These are phyloP conservation scores for Falciphora oryzae DNA, from an alignment of 2,329 filamentous ascomycete genomes.

Conservation along the genomic window DNA sequence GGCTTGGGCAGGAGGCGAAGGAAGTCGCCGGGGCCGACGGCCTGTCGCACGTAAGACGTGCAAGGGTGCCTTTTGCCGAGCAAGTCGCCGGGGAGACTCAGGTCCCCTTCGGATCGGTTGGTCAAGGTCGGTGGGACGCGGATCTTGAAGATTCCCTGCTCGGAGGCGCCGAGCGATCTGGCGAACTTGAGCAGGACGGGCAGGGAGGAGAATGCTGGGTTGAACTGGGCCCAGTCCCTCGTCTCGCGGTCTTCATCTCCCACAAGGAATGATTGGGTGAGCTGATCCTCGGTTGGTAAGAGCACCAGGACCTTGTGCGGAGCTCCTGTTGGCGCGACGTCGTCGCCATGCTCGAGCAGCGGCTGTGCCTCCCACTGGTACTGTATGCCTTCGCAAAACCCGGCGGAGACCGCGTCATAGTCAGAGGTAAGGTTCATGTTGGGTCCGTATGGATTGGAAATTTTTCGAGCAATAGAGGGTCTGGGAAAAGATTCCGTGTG, in stretches of 20 bases:
- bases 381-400: background rate
- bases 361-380: background rate
- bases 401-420: too few species aligned
- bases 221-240: background rate
- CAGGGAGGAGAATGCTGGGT: background rate
- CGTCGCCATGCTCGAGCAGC: background rate
- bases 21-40: background rate
- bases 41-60: background rate
- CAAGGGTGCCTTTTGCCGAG: background rate
- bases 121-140: background rate
- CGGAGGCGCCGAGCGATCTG: background rate
- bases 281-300: background rate
- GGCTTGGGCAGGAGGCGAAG: background rate
- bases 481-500: background rate
- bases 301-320: background rate
- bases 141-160: background rate
- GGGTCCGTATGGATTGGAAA: background rate
- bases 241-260: background rate
- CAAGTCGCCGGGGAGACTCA: background rate
- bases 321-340: background rate
- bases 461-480: background rate
- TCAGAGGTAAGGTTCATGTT: background rate
- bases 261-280: background rate
- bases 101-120: background rate
- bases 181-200: background rate